phyloP scores from a whole-genome alignment of 2,329 filamentous ascomycete genomes.

The Sporothrix curviconia region DNA sequence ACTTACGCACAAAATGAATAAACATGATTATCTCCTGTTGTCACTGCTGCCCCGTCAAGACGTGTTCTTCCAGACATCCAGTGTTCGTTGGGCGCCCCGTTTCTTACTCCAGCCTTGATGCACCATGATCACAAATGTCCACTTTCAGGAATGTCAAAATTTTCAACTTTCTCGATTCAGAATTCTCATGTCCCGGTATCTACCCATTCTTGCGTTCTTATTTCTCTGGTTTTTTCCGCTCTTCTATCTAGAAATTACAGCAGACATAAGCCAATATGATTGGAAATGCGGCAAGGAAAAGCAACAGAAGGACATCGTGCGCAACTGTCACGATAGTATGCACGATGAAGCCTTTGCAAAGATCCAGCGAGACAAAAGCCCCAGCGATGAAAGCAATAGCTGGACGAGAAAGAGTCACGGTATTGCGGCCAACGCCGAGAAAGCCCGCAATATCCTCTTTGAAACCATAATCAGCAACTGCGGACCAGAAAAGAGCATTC shows the following conservation, averaged over 20 bases:
- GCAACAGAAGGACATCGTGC: background rate
- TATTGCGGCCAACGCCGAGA: no score
- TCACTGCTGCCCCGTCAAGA: no score
- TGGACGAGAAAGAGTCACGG: no score
- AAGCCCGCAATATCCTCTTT: background rate
- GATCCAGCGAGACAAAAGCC: background rate
- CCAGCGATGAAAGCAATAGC: background rate
- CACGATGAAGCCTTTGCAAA: background rate
- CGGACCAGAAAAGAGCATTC: background rate
- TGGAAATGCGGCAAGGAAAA: background rate
- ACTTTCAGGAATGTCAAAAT: no score
- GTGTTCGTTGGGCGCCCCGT: no score
- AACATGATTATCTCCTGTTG: no score
- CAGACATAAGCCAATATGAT: background rate
- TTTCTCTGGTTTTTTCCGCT: background rate
- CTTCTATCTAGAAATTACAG: background rate
- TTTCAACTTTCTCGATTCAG: no score
- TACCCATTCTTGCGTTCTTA: background rate
- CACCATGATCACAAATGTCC: no score
- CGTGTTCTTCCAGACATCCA: no score
- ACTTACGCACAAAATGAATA: background rate
- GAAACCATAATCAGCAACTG: conserved; percentile 4
- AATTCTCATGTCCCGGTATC: no score
- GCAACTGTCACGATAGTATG: background rate
- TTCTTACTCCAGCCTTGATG: no score